Conservation (phyloP, 441 rosid genomes). For the Pelargonium fulgidum region DNA sequence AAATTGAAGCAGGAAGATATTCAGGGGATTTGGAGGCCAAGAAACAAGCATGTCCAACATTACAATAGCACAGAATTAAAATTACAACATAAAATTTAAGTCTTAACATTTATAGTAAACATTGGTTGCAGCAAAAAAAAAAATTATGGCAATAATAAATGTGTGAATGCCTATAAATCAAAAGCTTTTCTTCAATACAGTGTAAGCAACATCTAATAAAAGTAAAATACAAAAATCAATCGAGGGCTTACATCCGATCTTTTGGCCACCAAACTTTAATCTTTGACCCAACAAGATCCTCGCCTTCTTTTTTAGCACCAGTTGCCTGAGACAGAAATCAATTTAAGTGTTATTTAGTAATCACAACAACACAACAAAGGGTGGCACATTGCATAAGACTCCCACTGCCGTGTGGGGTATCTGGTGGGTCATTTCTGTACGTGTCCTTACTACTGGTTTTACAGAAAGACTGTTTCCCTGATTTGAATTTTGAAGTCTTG, state of each 20-base stretch:
- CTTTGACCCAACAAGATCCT: slow-evolving; percentile 57
- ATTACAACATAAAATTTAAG: neutral
- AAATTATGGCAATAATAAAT: neutral
- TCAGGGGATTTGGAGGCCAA: neutral
- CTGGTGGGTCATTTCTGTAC: neutral
- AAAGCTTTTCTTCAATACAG: neutral
- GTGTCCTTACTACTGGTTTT: too few species aligned
- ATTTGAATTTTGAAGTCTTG: too few species aligned
- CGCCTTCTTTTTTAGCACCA: slow-evolving; percentile 33
- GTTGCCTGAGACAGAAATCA: slow-evolving; percentile 47
- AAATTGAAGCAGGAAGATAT: neutral
- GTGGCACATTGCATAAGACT: neutral
- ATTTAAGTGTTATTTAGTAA: slow-evolving; percentile 16
- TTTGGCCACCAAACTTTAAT: slow-evolving; percentile 91
- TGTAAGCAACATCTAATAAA: neutral
- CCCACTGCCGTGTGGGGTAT: neutral
- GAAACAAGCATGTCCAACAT: neutral
- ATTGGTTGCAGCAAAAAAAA: neutral
- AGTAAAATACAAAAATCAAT: slow-evolving; percentile 13
- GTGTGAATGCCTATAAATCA: neutral
- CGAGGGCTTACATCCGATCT: slow-evolving; percentile 53
- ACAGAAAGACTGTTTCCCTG: too few species aligned
- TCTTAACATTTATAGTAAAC: neutral
- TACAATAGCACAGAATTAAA: neutral
- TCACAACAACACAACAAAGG: neutral